phyloP scores from a whole-genome alignment of 257 asterid species.

The Fraxinus cuspidata region DNA sequence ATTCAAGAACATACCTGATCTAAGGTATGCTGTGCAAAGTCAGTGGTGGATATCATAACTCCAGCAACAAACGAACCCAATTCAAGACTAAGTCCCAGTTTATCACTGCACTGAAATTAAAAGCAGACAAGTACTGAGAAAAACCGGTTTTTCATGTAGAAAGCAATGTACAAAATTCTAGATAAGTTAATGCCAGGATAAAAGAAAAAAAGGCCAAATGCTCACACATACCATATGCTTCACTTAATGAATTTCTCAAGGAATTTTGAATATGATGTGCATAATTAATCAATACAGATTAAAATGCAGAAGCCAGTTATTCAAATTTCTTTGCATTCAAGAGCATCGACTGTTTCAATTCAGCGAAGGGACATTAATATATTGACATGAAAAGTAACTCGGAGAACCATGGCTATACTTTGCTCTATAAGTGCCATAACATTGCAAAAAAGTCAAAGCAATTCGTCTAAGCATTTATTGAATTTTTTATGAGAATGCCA shows the following conservation, averaged over 20 bases:
- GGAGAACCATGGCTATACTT: neutral
- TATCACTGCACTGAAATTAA: constrained; percentile 90
- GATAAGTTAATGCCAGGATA: constrained; percentile 9
- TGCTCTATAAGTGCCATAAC: neutral
- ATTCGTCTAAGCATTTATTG: neutral
- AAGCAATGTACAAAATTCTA: neutral
- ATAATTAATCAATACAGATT: neutral
- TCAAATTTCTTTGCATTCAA: neutral
- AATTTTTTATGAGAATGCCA: neutral
- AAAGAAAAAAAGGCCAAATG: neutral
- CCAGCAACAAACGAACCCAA: constrained; percentile 95
- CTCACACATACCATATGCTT: neutral
- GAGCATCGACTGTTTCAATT: neutral
- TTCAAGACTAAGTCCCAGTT: constrained; percentile 93
- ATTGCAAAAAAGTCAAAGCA: neutral
- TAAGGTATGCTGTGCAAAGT: constrained; percentile 78
- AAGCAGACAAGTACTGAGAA: constrained; percentile 21
- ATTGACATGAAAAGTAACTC: neutral
- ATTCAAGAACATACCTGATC: constrained; percentile 56
- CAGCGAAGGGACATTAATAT: neutral
- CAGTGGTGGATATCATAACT: constrained; percentile 91
- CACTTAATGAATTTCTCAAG: neutral
- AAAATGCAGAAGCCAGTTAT: neutral
- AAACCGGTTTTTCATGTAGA: constrained; percentile 9
- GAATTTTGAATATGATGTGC: neutral